Evolutionary conservation across 371 early-diverging fungal genomes (phyloP), one percentile per base, ranked within the genome.

Genomic region (Lichtheimia corymbifera): DNA sequence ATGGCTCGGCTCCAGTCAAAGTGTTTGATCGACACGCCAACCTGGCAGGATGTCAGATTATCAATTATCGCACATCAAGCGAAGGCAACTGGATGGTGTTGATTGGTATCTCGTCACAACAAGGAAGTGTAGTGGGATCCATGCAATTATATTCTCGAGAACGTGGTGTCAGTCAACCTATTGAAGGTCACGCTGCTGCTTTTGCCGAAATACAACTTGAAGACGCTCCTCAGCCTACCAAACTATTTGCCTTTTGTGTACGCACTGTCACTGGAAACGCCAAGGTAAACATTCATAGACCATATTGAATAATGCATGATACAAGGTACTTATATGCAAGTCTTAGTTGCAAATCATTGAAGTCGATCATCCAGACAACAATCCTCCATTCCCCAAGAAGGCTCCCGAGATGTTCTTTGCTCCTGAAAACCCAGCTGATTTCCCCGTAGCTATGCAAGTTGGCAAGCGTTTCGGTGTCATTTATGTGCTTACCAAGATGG

Each of bases 391-490:
- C 75, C 85, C 86, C 62, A 98, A 98, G 83, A 88, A 90, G 66
- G 87, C 94, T 3, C 93, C 93, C 17, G 98, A 97, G 69, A 85
- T 98, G 12, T 93, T 86, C 71, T 98, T 98, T 87, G 97, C 99
- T 27, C 85, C 95, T 24, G 98, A 97, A 73, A 96, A 95, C 13
- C 88, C 82, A 24, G 83, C 78, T 54, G 99, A 98, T 74, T 98
- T 98, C 82, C 99, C 99, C 24, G 97, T 98, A 4, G 87, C 96
- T 7, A 94, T 97, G 96, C 97, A 98, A 80, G 84, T 96, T 59
- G 89, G 92, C 58, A 85, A 90, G 49, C 93, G 92, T 78, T 94
- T 93, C 72, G 92, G 91, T 66, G 83, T 97, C 47, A 91, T 96
- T 58, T 98, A 88, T 74, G 73, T 98, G 54, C 92, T 98, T 47